Conservation (phyloP, 306 rosid genomes). For the Cyclanthera cordifolia region DNA sequence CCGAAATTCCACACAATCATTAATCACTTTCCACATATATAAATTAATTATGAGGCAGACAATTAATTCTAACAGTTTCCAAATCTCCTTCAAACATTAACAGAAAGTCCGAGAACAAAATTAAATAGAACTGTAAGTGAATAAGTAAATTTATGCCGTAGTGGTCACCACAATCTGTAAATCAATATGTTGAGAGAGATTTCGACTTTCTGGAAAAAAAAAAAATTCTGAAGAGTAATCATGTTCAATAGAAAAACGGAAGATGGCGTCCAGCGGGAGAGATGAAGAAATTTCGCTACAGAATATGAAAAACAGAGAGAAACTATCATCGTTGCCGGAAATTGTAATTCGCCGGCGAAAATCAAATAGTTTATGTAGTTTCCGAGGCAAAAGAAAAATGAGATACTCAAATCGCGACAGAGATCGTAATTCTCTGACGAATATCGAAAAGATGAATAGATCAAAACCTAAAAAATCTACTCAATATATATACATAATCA, state of each 20-base stretch:
- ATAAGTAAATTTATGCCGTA: too few relatives aligned
- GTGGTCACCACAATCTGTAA: too few relatives aligned
- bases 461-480: not conserved
- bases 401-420: not conserved
- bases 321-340: too few relatives aligned
- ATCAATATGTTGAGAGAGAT: not conserved
- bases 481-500: not conserved
- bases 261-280: not conserved
- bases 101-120: not conserved
- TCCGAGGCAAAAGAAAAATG: not conserved
- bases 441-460: not conserved
- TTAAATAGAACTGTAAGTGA: too few relatives aligned
- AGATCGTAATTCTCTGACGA: not conserved
- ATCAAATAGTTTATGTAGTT: not conserved
- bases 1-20: too few relatives aligned
- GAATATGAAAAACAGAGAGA: not conserved
- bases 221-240: too few relatives aligned
- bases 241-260: too few relatives aligned
- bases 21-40: too few relatives aligned
- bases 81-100: not conserved
- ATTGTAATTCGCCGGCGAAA: too few relatives aligned
- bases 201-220: not conserved
- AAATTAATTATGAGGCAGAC: too few relatives aligned
- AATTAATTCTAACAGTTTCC: too few relatives aligned
- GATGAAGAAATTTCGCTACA: not conserved